Evolutionary conservation across 305 asterid species (phyloP), one percentile per base, ranked within the genome.

Genomic region (Withania somnifera): DNA sequence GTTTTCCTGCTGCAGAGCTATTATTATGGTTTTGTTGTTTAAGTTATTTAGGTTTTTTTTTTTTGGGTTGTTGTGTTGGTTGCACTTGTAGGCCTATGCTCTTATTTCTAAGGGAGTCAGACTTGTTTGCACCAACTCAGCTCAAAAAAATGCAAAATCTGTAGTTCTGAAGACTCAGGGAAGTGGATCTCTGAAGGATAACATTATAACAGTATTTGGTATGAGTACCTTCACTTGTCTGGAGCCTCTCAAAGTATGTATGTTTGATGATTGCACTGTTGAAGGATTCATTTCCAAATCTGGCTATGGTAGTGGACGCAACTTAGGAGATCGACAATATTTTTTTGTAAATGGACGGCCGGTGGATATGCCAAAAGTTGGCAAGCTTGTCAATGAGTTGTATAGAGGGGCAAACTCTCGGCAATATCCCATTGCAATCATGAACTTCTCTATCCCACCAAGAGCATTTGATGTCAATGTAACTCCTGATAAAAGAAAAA

Each of bases 291-390:
- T 96, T 87, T 96, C 99, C 54, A 96, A 89, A 89, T 81, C 98
- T 86, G 98, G 99, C 83, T 32, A 92, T 85, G 99, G 99, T 84
- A 90, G 98, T 58, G 98, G 99, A 58, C 93, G 99, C 77, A 91
- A 88, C 85, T 84, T 95, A 81, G 99, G 99, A 83, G 99, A 96
- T 78, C 91, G 99, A 0, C 99, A 96, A 82, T 93, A 89, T 90
- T 94, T 92, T 86, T 96, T 93, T 86, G 97, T 93, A 22, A 96
- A 96, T 90, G 97, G 94, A 51, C 97, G 99, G 68, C 98, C 99
- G 54, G 98, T 96, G 83, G 99, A 96, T 85, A 90, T 94, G 97
- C 99, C 99, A 75, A 93, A 96, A 90, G 90, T 96, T 75, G 89
- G 94, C 83, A 96, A 96, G 91, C 95, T 94, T 85, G 93, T 96